Percentiles rank a stretch among this genome's conserved stretches.
Evolutionary conservation across 768 basidiomycete species (phyloP).

Genomic region (Pisolithus orientalis): DNA sequence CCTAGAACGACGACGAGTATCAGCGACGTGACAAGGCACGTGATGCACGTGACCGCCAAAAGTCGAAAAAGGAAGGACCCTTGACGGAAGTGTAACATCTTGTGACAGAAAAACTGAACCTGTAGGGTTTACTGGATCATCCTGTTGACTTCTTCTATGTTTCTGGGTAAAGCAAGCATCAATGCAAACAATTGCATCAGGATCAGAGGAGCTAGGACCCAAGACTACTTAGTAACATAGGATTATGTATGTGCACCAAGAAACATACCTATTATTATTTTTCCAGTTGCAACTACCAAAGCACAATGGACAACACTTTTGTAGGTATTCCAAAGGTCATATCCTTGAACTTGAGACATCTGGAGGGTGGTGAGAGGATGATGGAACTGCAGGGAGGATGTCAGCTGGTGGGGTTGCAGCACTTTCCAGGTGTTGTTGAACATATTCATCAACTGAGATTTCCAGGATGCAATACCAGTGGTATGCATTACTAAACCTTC

Average conservation of each 20-base stretch:
- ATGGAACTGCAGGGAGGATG: background rate
- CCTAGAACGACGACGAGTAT: no score
- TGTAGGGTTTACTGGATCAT: conserved; percentile 12
- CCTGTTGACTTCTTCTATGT: conserved; percentile 6
- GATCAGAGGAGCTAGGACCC: conserved; percentile 3
- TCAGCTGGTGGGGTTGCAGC: background rate
- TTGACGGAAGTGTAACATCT: no score
- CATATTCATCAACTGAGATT: conserved; percentile 5
- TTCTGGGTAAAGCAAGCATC: conserved; percentile 33
- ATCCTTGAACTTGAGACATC: background rate
- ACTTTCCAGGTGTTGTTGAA: background rate
- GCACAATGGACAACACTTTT: conserved; percentile 20
- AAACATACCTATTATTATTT: conserved; percentile 3
- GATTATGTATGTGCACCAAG: background rate
- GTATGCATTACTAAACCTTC: conserved; percentile 20
- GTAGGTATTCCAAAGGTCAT: conserved; percentile 14
- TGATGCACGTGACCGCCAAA: no score
- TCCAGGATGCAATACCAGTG: conserved; percentile 21
- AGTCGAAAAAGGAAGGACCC: no score
- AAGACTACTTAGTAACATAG: background rate
- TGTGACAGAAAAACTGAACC: conserved; percentile 13
- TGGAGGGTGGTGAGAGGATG: background rate
- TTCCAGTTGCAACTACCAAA: conserved; percentile 12
- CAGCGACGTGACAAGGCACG: no score
- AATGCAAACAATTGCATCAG: conserved; percentile 25